Percentiles rank a stretch among this genome's conserved stretches.
Conservation (phyloP, 2,329 filamentous ascomycete species). For the Claviceps arundinis region DNA sequence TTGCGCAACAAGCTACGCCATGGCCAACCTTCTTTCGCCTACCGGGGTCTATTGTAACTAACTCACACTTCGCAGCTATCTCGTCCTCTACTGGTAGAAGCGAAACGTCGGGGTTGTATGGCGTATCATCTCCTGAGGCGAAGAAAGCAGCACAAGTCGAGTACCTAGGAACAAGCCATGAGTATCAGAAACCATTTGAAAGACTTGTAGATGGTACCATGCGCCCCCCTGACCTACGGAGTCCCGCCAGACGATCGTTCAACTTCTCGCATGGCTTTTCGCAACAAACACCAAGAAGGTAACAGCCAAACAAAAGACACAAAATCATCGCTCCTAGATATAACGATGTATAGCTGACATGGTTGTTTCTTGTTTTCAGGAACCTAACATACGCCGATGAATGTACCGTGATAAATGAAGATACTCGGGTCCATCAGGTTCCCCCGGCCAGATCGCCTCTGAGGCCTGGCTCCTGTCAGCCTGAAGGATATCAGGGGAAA, state of each 20-base stretch:
- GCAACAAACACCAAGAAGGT: slow-evolving; percentile 1
- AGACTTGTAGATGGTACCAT: not conserved
- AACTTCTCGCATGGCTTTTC: not conserved
- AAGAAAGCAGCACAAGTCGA: not conserved
- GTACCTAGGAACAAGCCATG: not conserved
- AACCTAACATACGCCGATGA: not conserved
- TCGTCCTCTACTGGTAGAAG: not conserved
- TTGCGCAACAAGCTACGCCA: not conserved
- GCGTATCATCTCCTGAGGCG: not conserved
- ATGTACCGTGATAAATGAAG: not conserved
- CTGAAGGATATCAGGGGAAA: not conserved
- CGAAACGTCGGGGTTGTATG: not conserved
- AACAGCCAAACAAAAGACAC: not conserved
- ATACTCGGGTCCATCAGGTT: not conserved
- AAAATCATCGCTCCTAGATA: too few relatives aligned
- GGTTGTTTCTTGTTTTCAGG: not conserved
- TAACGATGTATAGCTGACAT: not conserved
- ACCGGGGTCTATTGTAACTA: not conserved
- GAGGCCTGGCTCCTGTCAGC: not conserved
- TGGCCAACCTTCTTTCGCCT: not conserved
- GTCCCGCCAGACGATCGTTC: slow-evolving; percentile 4
- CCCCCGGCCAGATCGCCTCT: slow-evolving; percentile 3
- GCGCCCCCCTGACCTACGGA: not conserved
- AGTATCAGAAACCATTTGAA: not conserved
- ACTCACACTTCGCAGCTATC: not conserved